phyloP scores from a whole-genome alignment of 257 asterid genomes.

The Ehretia macrophylla region DNA sequence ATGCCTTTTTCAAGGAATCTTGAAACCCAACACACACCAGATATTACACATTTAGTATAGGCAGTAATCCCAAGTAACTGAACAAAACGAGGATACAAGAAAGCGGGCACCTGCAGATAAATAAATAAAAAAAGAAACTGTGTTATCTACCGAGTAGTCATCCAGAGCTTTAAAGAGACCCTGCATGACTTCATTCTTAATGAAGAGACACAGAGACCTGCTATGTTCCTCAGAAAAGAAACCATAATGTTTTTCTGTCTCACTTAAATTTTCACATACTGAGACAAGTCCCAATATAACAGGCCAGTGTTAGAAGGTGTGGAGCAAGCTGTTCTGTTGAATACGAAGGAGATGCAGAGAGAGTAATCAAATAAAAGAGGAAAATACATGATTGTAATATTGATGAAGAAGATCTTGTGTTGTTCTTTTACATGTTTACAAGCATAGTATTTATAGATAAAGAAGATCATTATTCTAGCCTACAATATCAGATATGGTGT shows the following conservation, averaged over 20 bases:
- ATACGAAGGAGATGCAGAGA: too few relatives aligned
- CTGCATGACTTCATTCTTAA: conserved; percentile 70
- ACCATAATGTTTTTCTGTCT: conserved; percentile 33
- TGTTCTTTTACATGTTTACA: too few relatives aligned
- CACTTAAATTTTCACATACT: conserved; percentile 67
- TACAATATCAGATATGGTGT: too few relatives aligned
- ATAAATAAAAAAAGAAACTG: conserved; percentile 19
- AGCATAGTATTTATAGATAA: too few relatives aligned
- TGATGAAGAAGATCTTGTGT: too few relatives aligned
- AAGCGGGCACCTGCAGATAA: conserved; percentile 65
- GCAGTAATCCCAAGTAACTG: conserved; percentile 63
- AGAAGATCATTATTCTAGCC: too few relatives aligned
- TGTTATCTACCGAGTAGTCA: conserved; percentile 91
- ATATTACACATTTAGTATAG: conserved; percentile 64
- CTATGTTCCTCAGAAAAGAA: conserved; percentile 49
- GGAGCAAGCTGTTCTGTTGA: conserved; percentile 86
- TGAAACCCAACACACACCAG: conserved; percentile 93
- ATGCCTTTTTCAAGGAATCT: conserved; percentile 78
- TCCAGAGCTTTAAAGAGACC: conserved; percentile 80
- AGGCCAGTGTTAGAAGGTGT: conserved; percentile 83
- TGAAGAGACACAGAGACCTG: conserved; percentile 41
- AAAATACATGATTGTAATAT: too few relatives aligned
- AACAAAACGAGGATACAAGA: conserved; percentile 74
- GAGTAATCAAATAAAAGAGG: too few relatives aligned
- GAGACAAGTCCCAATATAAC: conserved; percentile 85